Evolutionary conservation across 2,329 filamentous ascomycete species (phyloP), one percentile per base, ranked within the genome.

Genomic region (Pseudopithomyces maydicus): DNA sequence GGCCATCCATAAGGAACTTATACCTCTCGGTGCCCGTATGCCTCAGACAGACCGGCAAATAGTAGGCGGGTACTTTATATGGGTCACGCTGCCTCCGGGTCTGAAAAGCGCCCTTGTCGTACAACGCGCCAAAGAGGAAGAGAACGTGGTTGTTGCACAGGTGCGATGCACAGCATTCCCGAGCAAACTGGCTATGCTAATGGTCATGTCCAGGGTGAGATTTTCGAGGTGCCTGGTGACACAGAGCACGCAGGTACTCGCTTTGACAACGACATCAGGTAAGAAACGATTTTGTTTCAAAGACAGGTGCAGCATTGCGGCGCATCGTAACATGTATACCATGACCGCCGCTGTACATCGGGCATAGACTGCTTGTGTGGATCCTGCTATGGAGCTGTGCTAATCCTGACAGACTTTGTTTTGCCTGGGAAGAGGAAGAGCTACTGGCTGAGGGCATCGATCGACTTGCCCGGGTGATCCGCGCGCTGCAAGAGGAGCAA

Each of bases 1-100:
- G 1, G 85, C 88, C 0, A 84, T 95, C 22, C 71, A 81, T 36
- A 71, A 81, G 49, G 74, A 88, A 46, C 79, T 96, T 1, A 69
- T 82, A 0, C 88, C 89, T 0, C 77, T 90, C 0, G 89, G 88
- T 1, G 83, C 90, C 78, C 64, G 74, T 66, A 57, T 80, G 36
- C 73, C 75, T 14, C 75, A 83, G 54, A 66, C 73, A 1, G 72
- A 78, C 54, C 74, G 79, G 33, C 72, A 78, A 3, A 74, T 88
- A 2, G 89, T 88, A 29, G 92, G 92, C 0, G 92, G 92, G 0
- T 97, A 94, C 72, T 97, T 96, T 73, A 79, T 96, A 46, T 97
- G 92, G 92, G 75, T 96, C 23, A 82, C 80, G 1, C 74, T 96
- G 4, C 87, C 88, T 0, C 60, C 73, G 60, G 54, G 70, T 43